Base-by-base conservation (phyloP, 305 asterid species). In the Ajuga reptans region DNA sequence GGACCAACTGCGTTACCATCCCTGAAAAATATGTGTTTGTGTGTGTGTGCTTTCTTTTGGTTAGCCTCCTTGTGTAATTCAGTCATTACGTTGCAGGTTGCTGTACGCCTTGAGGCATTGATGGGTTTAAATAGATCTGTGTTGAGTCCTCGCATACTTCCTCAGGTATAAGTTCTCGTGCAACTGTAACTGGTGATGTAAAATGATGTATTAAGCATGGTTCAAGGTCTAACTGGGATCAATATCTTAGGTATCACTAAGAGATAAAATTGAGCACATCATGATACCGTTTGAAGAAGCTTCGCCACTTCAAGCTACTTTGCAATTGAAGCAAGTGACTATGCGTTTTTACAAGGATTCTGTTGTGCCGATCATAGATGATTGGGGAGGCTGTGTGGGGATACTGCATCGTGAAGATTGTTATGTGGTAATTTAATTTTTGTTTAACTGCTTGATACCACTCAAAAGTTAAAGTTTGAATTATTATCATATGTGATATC, bases 311-410 rank as follows among this genome's bases (percentile, higher is more conserved):
- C 82, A 70, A 68, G 88, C 88, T 66, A 78, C 79, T 39, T 46
- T 75, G 81, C 77, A 51, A 34, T 60, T 84, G 79, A 75, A 83
- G 80, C 83, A 87, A 83, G 90, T 84, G 58, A 74, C 71, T 58
- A 81, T 83, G 90, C 87, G 86, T 41, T 80, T 87, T 66, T 80
- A 70, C 67, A 81, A 73, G 66, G 84, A 83, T 77, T 73, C 86
- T 24, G 81, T 49, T 55, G 88, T 84, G 68, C 93, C 90, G 42
- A 69, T 87, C 60, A 62, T 79, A 76, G 93, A 87, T 75, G 87
- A 83, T 58, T 80, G 87, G 88, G 93, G 92, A 74, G 81, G 82
- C 75, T 87, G 93, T 74, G 83, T 87, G 62, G 93, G 93, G n/a
- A 71, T 84, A 76, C 77, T 87, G 58, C 87, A 87, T 65, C 86